Conservation (phyloP, 1,284 basidiomycete genomes). For the Inonotus hispidus region DNA sequence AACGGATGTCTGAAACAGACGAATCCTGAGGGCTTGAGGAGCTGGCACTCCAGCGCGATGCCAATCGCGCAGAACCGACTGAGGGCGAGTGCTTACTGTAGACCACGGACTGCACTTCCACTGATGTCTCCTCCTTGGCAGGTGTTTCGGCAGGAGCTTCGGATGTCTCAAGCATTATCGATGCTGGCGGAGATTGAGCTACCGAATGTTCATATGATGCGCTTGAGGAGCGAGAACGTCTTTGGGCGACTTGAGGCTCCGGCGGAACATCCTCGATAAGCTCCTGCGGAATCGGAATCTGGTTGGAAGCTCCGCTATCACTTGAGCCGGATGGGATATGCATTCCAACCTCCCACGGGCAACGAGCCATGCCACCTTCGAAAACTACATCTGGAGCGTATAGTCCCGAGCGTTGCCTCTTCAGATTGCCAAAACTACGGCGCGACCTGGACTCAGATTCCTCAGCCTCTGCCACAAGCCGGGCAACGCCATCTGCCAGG, state of each 20-base stretch:
- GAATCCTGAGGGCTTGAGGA: slow-evolving; percentile 15
- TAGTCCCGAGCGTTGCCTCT: slow-evolving; percentile 16
- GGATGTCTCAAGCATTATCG: slow-evolving; percentile 13
- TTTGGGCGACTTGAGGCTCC: neutral
- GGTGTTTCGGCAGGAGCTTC: slow-evolving; percentile 14
- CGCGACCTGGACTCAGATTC: slow-evolving; percentile 8
- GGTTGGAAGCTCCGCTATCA: slow-evolving; percentile 9
- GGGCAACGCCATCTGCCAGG: slow-evolving; percentile 14
- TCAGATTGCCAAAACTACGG: neutral
- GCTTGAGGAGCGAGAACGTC: slow-evolving; percentile 12
- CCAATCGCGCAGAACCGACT: neutral
- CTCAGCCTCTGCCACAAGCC: slow-evolving; percentile 7
- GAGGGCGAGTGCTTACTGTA: slow-evolving; percentile 7
- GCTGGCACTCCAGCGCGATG: slow-evolving; percentile 15
- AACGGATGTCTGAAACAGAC: slow-evolving; percentile 14
- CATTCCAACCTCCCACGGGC: slow-evolving; percentile 72
- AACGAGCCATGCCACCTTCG: slow-evolving; percentile 78
- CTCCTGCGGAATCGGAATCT: slow-evolving; percentile 15
- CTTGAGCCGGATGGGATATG: slow-evolving; percentile 19
- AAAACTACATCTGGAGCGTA: slow-evolving; percentile 67
- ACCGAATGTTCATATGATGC: slow-evolving; percentile 14
- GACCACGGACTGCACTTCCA: slow-evolving; percentile 5
- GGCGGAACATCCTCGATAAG: neutral
- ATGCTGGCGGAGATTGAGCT: slow-evolving; percentile 13
- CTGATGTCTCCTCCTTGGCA: slow-evolving; percentile 11